These are phyloP conservation scores for Elymus sibiricus DNA, from an alignment of 176 grass and related monocot genomes.

Conservation along the genomic window DNA sequence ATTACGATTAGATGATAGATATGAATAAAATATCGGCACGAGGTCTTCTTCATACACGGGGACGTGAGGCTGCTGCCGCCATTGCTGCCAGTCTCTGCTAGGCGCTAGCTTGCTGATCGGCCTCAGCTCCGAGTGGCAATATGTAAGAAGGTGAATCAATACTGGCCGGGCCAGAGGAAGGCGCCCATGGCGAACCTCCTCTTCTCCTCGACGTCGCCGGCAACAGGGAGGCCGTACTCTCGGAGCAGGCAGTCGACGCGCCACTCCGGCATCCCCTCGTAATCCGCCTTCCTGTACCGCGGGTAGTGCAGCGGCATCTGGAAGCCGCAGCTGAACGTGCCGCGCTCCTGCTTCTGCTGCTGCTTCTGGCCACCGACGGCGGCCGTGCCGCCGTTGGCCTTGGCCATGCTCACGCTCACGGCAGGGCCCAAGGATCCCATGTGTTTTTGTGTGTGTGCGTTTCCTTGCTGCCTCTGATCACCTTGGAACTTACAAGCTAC, in stretches of 20 bases:
- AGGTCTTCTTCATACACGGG: neutral
- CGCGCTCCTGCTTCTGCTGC: neutral
- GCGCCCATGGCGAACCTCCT: slow-evolving; percentile 68
- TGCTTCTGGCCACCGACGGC: neutral
- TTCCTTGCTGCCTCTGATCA: neutral
- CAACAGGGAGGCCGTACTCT: slow-evolving; percentile 65
- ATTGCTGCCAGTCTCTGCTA: neutral
- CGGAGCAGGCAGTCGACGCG: slow-evolving; percentile 60
- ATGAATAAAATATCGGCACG: neutral
- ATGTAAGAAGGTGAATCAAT: neutral
- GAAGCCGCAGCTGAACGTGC: slow-evolving; percentile 37
- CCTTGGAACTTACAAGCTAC: no score
- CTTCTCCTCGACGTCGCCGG: slow-evolving; percentile 53
- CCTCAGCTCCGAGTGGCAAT: neutral
- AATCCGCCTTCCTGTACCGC: slow-evolving; percentile 61
- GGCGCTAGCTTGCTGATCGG: neutral
- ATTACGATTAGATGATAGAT: neutral
- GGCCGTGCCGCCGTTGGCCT: slow-evolving; percentile 3
- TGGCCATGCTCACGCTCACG: slow-evolving; percentile 17
- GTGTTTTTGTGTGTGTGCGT: neutral
- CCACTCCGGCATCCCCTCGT: slow-evolving; percentile 87
- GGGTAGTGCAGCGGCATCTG: slow-evolving; percentile 77
- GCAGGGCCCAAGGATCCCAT: slow-evolving; percentile 45
- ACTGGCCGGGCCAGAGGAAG: slow-evolving; percentile 72
- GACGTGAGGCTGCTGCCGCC: neutral